Evolutionary conservation across 805 yeast species (phyloP).

Genomic region (Zygotorulaspora sp.): DNA sequence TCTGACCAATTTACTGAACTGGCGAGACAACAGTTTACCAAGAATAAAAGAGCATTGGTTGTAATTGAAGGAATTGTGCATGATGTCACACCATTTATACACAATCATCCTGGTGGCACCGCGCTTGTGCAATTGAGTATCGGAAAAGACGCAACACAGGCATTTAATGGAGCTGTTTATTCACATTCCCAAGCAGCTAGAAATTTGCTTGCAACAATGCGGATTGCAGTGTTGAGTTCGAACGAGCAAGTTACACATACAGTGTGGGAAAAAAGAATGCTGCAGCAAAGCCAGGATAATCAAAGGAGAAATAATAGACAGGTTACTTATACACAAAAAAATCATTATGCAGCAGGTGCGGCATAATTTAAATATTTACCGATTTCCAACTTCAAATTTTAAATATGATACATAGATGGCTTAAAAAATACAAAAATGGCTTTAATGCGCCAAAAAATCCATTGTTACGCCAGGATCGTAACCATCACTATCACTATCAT

Average conservation of each 20-base stretch:
- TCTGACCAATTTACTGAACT: slow-evolving; percentile 45
- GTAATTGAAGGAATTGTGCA: slow-evolving; percentile 89
- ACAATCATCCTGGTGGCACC: slow-evolving; percentile 91
- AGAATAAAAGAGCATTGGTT: slow-evolving; percentile 52
- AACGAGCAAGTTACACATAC: slow-evolving; percentile 46
- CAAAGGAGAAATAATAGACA: slow-evolving; percentile 22
- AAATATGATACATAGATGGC: slow-evolving; percentile 1
- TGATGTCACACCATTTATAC: slow-evolving; percentile 85
- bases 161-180: slow-evolving; percentile 93
- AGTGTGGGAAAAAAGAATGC: slow-evolving; percentile 25
- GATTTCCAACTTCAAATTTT: background rate
- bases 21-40: slow-evolving; percentile 42
- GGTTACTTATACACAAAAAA: slow-evolving; percentile 25
- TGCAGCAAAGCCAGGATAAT: slow-evolving; percentile 16
- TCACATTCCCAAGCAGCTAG: slow-evolving; percentile 91
- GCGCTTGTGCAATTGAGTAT: slow-evolving; percentile 73
- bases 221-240: slow-evolving; percentile 80
- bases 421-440: background rate
- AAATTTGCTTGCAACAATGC: slow-evolving; percentile 86
- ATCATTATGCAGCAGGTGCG: slow-evolving; percentile 30
- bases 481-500: slow-evolving; percentile 20
- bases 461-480: slow-evolving; percentile 28
- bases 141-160: slow-evolving; percentile 91
- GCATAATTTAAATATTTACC: too few relatives aligned
- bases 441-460: slow-evolving; percentile 22